Conservation (phyloP, 2,329 filamentous ascomycete species). For the Stromatinia cepivora region DNA sequence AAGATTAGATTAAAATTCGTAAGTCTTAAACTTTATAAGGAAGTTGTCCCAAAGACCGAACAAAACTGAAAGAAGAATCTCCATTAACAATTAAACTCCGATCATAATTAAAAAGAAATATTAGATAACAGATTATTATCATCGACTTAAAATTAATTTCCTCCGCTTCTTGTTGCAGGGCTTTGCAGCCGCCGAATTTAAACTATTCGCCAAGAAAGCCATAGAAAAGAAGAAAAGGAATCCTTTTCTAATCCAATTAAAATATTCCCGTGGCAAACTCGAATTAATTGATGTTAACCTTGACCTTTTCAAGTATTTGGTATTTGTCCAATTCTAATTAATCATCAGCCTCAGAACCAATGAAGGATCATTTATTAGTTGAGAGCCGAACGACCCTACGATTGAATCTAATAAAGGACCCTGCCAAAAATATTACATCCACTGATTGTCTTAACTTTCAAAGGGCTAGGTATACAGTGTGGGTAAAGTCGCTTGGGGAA, state of each 20-base stretch:
- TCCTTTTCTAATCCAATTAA: background rate
- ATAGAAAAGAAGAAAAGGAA: slow-evolving; percentile 13
- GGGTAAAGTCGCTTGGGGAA: slow-evolving; percentile 12
- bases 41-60: background rate
- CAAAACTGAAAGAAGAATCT: background rate
- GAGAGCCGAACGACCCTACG: background rate
- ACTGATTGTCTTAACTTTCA: slow-evolving; percentile 6
- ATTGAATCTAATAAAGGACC: background rate
- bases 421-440: background rate
- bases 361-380: background rate
- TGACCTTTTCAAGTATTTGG: background rate
- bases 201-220: slow-evolving; percentile 6
- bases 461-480: slow-evolving; percentile 2
- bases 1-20: background rate
- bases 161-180: slow-evolving; percentile 5
- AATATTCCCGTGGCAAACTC: background rate
- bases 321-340: background rate
- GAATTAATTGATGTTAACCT: background rate
- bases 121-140: slow-evolving; percentile 15
- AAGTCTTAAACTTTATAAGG: background rate
- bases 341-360: background rate
- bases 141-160: background rate
- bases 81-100: background rate
- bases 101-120: background rate
- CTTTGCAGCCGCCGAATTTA: slow-evolving; percentile 15